A percentile compares a stretch with the other conserved stretches of the same genome.
Evolutionary conservation across 208 protist species (phyloP).

Genomic region (Trypanosoma cruzi): DNA sequence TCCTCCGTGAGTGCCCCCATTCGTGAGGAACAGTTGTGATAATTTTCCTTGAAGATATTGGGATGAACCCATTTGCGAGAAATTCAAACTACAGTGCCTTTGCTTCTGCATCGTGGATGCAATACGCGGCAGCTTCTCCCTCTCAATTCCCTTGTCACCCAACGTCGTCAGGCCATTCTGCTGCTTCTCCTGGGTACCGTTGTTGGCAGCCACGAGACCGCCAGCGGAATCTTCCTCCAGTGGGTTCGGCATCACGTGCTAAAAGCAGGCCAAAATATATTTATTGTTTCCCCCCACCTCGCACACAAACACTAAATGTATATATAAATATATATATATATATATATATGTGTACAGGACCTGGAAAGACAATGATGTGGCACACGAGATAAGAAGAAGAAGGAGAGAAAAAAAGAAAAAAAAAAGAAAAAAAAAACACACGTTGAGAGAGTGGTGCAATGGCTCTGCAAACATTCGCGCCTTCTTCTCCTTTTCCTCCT

Average conservation of each 20-base stretch:
- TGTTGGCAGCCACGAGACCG: too few species aligned
- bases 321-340: too few species aligned
- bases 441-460: too few species aligned
- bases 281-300: too few species aligned
- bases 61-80: neutral
- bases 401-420: conserved; percentile 19
- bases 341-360: neutral
- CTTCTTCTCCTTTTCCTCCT: too few species aligned
- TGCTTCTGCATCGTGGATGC: neutral
- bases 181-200: neutral
- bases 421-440: conserved; percentile 12
- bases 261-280: too few species aligned
- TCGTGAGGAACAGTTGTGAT: neutral
- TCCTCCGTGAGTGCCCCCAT: neutral
- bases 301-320: too few species aligned
- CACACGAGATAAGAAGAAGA: neutral
- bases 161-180: neutral
- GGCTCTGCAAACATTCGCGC: too few species aligned
- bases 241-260: too few species aligned
- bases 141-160: neutral
- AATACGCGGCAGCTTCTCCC: neutral
- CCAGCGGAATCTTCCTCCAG: too few species aligned
- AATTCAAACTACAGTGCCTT: neutral
- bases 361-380: neutral
- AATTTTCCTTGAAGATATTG: neutral